A percentile compares a stretch with the other conserved stretches of the same genome.
Conservation (phyloP, 805 yeast species). For the Kodamaea kakaduensis region DNA sequence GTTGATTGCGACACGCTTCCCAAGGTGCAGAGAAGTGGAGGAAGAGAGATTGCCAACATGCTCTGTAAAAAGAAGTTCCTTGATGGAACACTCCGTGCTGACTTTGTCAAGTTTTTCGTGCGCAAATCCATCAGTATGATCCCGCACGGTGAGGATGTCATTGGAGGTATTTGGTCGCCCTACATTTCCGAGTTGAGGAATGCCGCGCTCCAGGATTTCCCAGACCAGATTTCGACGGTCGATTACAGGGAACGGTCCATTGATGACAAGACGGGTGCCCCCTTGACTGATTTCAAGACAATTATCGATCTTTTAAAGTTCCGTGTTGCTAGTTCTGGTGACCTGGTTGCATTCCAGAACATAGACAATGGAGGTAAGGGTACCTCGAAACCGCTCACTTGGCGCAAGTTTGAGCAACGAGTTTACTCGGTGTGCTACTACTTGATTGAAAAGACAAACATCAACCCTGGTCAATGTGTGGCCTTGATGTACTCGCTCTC, state of each 20-base stretch:
- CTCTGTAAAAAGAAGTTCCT: constrained; percentile 71
- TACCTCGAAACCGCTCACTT: constrained; percentile 42
- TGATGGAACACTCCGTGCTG: constrained; percentile 75
- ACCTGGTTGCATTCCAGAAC: constrained; percentile 68
- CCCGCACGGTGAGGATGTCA: constrained; percentile 69
- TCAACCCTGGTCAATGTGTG: constrained; percentile 68
- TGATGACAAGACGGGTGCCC: constrained; percentile 75
- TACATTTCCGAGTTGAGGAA: constrained; percentile 66
- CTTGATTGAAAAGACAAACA: constrained; percentile 59
- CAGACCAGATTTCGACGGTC: constrained; percentile 75
- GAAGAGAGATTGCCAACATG: constrained; percentile 90
- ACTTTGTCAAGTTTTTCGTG: constrained; percentile 75
- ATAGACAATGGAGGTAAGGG: constrained; percentile 34
- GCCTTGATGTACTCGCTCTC: constrained; percentile 80
- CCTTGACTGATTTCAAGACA: constrained; percentile 65
- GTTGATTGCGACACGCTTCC: constrained; percentile 81
- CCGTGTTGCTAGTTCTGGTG: constrained; percentile 70
- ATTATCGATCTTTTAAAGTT: constrained; percentile 74
- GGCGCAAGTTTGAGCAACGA: constrained; percentile 79
- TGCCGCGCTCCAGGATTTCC: constrained; percentile 56
- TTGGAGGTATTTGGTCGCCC: constrained; percentile 82
- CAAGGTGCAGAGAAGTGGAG: constrained; percentile 76
- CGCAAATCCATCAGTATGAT: constrained; percentile 58
- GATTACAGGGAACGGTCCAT: constrained; percentile 71
- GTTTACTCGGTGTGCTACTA: constrained; percentile 72